Conservation (phyloP, 805 yeast genomes). For the Yamadazyma phyllophila region DNA sequence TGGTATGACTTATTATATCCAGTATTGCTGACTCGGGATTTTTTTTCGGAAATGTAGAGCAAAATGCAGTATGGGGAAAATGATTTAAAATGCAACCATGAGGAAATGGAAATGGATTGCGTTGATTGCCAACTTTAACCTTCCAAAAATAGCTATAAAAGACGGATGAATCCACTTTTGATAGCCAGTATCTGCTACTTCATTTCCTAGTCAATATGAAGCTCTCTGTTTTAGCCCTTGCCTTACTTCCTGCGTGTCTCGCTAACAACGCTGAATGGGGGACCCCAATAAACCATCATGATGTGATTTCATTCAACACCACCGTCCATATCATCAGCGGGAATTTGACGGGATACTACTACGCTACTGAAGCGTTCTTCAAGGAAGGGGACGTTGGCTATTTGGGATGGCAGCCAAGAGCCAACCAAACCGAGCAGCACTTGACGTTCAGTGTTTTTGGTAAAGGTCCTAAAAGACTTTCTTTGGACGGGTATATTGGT, state of each 20-base stretch:
- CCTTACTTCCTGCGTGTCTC: not conserved
- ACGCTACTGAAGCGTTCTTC: slow-evolving; percentile 11
- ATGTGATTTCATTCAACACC: not conserved
- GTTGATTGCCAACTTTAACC: no score
- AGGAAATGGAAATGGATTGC: no score
- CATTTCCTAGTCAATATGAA: no score
- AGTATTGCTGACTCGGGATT: no score
- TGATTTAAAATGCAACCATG: no score
- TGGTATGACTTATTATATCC: no score
- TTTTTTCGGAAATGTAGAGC: no score
- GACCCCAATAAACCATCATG: not conserved
- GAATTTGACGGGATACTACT: slow-evolving; percentile 13
- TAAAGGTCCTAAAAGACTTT: slow-evolving; percentile 5
- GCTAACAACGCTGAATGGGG: not conserved
- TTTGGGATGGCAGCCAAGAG: slow-evolving; percentile 14
- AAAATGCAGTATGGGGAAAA: no score
- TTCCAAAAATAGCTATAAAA: no score
- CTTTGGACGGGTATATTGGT: not conserved
- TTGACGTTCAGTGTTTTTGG: slow-evolving; percentile 15
- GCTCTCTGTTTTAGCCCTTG: no score
- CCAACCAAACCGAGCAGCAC: slow-evolving; percentile 7
- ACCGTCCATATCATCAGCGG: slow-evolving; percentile 10
- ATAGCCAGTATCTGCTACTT: no score
- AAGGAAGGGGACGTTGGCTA: slow-evolving; percentile 9
- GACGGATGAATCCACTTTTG: no score